Evolutionary conservation across 768 basidiomycete genomes (phyloP), one percentile per base, ranked within the genome.

Genomic region (Kockovaella imperatae): DNA sequence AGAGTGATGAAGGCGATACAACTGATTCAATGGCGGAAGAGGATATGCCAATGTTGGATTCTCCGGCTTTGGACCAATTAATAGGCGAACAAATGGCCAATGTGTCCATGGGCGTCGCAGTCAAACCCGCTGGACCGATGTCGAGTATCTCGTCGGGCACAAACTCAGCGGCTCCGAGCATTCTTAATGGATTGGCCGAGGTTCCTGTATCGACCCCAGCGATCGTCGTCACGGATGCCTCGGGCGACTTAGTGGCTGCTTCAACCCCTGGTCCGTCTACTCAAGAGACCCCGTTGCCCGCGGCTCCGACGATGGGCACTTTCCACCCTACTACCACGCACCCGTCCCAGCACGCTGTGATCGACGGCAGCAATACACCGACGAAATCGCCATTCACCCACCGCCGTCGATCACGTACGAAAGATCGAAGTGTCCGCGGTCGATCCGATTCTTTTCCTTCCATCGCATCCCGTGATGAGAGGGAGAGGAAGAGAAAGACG

Each of bases 11-110:
- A 14, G 65, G 65, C 18, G 62, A 67, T 52, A 67, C 65, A 5
- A 67, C 65, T 17, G 65, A 67, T 34, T 59, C 56, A 24, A 67
- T 67, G 65, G 65, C 57, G 10, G 65, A 67, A 44, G 65, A 67
- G 31, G 65, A 67, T 50, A 67, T 67, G 65, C 65, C 65, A 1
- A 57, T 60, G 49, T 39, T 67, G 17, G 59, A 63, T 42, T 60
- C 57, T 25, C 57, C 62, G 4, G 59, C 65, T 11, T 35, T 63
- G 45, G 52, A 61, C 24, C 49, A 57, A 23, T 35, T 67, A 24
- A 62, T 66, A 42, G 59, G 57, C 18, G 44, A 44, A 18, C 52
- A 51, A 26, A 50, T 57, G 45, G 50, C 11, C 8, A 21, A 10
- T 11, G 29, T 52, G 26, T 34, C 35, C 32, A 32, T 14, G 31